These are phyloP conservation scores for Fraxinus quadrangulata DNA, from an alignment of 257 asterid genomes.

Conservation along the genomic window DNA sequence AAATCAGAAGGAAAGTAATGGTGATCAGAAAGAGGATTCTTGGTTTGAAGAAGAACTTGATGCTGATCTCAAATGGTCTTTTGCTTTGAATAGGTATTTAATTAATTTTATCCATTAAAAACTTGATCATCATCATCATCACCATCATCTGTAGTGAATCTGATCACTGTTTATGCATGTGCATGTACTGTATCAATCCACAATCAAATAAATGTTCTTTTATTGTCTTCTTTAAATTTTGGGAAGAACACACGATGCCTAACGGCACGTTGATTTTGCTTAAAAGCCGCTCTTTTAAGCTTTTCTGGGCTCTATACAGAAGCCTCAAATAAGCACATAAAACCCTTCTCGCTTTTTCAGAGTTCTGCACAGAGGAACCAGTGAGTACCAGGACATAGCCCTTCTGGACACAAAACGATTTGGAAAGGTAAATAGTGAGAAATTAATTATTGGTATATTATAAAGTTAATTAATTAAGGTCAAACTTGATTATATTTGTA, in stretches of 20 bases:
- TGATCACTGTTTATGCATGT: not conserved
- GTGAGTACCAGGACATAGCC: conserved; percentile 93
- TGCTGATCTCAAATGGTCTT: conserved; percentile 93
- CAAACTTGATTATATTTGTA: not conserved
- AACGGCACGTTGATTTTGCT: too few relatives aligned
- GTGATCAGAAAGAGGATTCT: conserved; percentile 33
- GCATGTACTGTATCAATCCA: not conserved
- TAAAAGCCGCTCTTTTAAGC: too few relatives aligned
- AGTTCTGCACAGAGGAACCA: conserved; percentile 84
- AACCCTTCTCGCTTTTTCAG: conserved; percentile 30
- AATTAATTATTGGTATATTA: not conserved
- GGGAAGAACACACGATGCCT: too few relatives aligned
- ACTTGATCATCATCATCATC: not conserved
- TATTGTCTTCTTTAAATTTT: not conserved
- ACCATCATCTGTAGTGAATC: not conserved
- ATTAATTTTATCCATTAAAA: not conserved
- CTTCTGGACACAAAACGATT: conserved; percentile 88
- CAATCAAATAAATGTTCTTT: too few relatives aligned
- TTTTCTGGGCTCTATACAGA: too few relatives aligned
- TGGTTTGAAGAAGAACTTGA: conserved; percentile 98
- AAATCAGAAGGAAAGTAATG: conserved; percentile 35
- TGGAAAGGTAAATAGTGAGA: conserved; percentile 61
- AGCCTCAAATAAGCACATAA: too few relatives aligned
- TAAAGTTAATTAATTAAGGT: too few relatives aligned
- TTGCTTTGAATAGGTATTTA: conserved; percentile 73